Base-by-base conservation (phyloP, 2,329 filamentous ascomycete genomes). In the Fusarium tuaranense region DNA sequence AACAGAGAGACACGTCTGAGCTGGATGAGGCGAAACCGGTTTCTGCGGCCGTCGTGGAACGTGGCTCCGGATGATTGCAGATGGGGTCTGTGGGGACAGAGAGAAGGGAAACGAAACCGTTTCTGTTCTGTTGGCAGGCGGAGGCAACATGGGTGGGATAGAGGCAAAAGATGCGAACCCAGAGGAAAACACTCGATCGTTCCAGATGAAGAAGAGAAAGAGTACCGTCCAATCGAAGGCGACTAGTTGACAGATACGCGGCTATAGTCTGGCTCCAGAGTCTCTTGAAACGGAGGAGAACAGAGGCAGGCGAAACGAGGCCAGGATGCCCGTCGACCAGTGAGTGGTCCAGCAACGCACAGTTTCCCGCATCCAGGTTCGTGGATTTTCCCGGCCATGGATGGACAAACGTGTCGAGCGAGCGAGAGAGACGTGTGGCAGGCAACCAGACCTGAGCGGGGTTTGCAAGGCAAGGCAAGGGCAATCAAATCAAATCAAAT, bases 351-450 rank as follows among this genome's bases (percentile, higher is more conserved):
- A 63, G 22, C 55, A 39, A 67, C 30, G 67, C 61, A 67, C 41
- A 68, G 57, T 73, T 78, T 78, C 73, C 71, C 68, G 61, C 53
- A 77, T 72, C 75, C 73, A 78, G 76, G 76, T 75, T 70, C 73
- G 63, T 69, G 76, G 75, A 72, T 76, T 77, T 32, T 64, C 51
- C 51, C 65, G 51, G 61, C 63, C 70, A 41, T 71, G 64, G 57
- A 41, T 71, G 64, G 57, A 64, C 69, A 61, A 58, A 38, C 32
- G 53, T 48, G 64, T 55, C 57, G 58, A 71, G 34, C 48, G 48
- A 55, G 48, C 27, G 8, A 32, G 30, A 44, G 12, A 34, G 32
- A 44, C 34, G 27, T 63, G 63, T 65, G 68, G 34, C 62, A 69
- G 68, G 34, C 62, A 69, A 64, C 20, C 62, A 53, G 48, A 8